A percentile compares a stretch with the other conserved stretches of the same genome.
These are phyloP conservation scores for Fusarium napiforme DNA, from an alignment of 2,329 filamentous ascomycete genomes.

Conservation along the genomic window DNA sequence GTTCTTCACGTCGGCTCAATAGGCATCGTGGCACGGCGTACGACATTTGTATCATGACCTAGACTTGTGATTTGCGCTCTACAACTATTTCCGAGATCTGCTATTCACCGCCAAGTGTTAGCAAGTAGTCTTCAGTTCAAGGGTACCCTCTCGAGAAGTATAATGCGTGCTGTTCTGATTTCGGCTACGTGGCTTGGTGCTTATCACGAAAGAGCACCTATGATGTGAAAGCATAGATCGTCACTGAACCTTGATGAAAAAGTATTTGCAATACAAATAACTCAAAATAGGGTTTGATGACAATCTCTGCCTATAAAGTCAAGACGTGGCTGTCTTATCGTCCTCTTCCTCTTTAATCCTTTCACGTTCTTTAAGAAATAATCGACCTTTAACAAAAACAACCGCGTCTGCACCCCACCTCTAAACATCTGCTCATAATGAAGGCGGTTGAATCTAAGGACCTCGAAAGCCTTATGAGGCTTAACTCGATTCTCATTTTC, in stretches of 20 bases:
- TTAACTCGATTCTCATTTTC: background rate
- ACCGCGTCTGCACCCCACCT: background rate
- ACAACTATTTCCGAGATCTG: background rate
- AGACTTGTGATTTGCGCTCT: background rate
- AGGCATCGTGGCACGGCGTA: background rate
- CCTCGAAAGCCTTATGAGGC: accelerated
- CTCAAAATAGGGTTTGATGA: background rate
- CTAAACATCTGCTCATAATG: background rate
- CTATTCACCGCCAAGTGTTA: background rate
- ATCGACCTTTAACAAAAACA: background rate
- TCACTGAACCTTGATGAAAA: background rate
- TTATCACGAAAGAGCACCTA: background rate
- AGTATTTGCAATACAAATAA: background rate
- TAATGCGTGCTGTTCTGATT: background rate
- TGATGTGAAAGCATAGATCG: background rate
- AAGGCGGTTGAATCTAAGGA: background rate
- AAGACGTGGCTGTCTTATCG: background rate
- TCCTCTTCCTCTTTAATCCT: too few species aligned
- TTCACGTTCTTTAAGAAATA: background rate
- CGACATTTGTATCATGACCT: background rate
- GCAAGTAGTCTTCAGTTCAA: background rate
- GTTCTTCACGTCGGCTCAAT: background rate
- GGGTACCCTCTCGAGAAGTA: background rate
- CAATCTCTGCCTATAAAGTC: background rate
- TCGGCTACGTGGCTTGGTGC: background rate